A percentile compares a stretch with the other conserved stretches of the same genome.
phyloP scores from a whole-genome alignment of 192 early-diverging fungal genomes.

The Gryganskiella cystojenkinii region DNA sequence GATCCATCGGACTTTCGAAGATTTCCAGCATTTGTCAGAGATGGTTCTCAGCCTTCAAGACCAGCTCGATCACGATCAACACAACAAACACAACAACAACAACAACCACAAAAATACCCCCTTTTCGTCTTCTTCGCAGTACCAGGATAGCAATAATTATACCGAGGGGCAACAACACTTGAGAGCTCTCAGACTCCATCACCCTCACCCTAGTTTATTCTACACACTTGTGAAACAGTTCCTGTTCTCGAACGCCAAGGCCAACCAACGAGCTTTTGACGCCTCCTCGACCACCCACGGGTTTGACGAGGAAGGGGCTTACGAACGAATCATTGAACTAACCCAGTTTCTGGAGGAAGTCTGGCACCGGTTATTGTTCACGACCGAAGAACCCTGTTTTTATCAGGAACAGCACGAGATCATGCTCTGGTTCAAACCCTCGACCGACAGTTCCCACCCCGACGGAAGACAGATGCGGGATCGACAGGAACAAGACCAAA shows the following conservation, averaged over 20 bases:
- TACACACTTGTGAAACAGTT: constrained; percentile 29
- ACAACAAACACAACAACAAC: neutral
- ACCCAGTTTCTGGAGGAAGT: constrained; percentile 45
- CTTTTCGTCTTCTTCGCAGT: too few relatives aligned
- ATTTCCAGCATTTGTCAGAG: constrained; percentile 38
- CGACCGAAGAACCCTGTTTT: neutral
- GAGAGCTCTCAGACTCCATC: constrained; percentile 22
- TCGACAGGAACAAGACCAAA: constrained; percentile 3
- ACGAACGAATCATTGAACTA: constrained; percentile 36
- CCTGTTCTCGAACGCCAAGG: constrained; percentile 31
- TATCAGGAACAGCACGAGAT: constrained; percentile 25
- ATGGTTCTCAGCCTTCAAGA: constrained; percentile 29
- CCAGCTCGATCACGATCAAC: neutral
- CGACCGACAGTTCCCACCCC: constrained; percentile 12
- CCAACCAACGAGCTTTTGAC: constrained; percentile 51
- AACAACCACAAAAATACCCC: neutral
- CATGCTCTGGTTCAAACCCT: constrained; percentile 46
- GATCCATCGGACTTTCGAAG: constrained; percentile 49
- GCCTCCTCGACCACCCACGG: constrained; percentile 50
- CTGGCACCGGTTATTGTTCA: constrained; percentile 33
- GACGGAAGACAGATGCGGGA: constrained; percentile 46
- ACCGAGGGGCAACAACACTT: constrained; percentile 5
- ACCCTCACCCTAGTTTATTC: constrained; percentile 29
- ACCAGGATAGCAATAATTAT: neutral
- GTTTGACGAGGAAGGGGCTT: constrained; percentile 44